A percentile compares a stretch with the other conserved stretches of the same genome.
Conservation (phyloP, 148 eudicot genomes). For the Chenopodium berlandieri region DNA sequence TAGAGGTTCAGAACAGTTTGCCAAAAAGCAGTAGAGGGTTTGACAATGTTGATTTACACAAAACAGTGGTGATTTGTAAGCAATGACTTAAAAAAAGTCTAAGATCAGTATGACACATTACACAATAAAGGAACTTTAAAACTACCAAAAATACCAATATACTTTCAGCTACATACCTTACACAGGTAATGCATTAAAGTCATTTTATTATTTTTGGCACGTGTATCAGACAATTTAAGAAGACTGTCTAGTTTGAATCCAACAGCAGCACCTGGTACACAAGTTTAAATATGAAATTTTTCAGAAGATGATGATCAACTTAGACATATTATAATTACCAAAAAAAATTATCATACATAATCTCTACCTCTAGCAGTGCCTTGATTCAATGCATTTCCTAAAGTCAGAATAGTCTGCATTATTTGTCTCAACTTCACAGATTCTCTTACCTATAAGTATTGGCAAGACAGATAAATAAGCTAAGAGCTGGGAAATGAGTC, state of each 20-base stretch:
- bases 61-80: background rate
- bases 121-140: background rate
- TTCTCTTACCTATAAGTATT: slow-evolving; percentile 72
- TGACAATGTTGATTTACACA: background rate
- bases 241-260: slow-evolving; percentile 98
- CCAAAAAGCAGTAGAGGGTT: background rate
- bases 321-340: slow-evolving; percentile 6
- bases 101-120: background rate
- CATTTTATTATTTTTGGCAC: slow-evolving; percentile 96
- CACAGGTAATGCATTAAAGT: slow-evolving; percentile 97
- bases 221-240: slow-evolving; percentile 93
- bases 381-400: slow-evolving; percentile 98
- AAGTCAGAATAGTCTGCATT: slow-evolving; percentile 96
- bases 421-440: slow-evolving; percentile 82
- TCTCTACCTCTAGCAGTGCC: slow-evolving; percentile 94
- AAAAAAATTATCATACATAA: background rate
- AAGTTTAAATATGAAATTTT: background rate
- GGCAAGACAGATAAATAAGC: background rate
- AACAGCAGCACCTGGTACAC: slow-evolving; percentile 78
- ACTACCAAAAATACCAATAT: background rate
- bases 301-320: slow-evolving; percentile 8
- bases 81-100: background rate
- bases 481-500: background rate
- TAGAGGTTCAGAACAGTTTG: background rate
- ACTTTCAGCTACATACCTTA: slow-evolving; percentile 52